Evolutionary conservation across 768 basidiomycete genomes (phyloP), one percentile per base, ranked within the genome.

Genomic region (Megacollybia marginata): DNA sequence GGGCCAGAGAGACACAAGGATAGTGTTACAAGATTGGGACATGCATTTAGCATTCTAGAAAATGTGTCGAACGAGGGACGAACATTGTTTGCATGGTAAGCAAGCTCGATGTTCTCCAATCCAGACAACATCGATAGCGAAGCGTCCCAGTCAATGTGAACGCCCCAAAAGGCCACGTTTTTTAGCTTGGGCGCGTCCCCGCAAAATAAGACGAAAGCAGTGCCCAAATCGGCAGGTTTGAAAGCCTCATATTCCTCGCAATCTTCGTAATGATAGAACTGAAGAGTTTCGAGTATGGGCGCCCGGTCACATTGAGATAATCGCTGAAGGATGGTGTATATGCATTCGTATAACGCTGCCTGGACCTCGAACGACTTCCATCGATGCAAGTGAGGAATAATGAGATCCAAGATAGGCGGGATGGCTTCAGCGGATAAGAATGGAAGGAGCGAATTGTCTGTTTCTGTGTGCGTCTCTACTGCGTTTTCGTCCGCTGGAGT

Each of bases 81-180:
- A 12, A 82, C 82, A 57, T 84, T 78, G 28, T 73, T 68, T 9
- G 73, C 62, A 55, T 85, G 85, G 64, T 75, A 86, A 0, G 79
- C 75, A 38, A 88, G 66, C 55, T 83, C 76, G 18, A 88, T 59
- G 13, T 76, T 71, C 19, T 55, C 58, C 28, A 88, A 65, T 12
- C 68, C 71, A 15, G 57, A 53, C 20, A 84, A 67, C 55, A 78
- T 70, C 9, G 62, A 50, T 18, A 70, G 59, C 13, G 72, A 67
- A 33, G 69, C 65, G 31, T 72, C 67, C 87, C 87, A 89, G 50
- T 81, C 73, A 33, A 88, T 62, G 53, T 85, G 85, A 5, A 87
- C 80, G 35, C 84, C 85, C 80, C 82, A 85, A 23, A 89, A 67
- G 9, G 68, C 66, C 33, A 79, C 62, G 4, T 64, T 57, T 16